Evolutionary conservation across 139 green algal genomes (phyloP).

Genomic region (Pycnococcus provasolii): DNA sequence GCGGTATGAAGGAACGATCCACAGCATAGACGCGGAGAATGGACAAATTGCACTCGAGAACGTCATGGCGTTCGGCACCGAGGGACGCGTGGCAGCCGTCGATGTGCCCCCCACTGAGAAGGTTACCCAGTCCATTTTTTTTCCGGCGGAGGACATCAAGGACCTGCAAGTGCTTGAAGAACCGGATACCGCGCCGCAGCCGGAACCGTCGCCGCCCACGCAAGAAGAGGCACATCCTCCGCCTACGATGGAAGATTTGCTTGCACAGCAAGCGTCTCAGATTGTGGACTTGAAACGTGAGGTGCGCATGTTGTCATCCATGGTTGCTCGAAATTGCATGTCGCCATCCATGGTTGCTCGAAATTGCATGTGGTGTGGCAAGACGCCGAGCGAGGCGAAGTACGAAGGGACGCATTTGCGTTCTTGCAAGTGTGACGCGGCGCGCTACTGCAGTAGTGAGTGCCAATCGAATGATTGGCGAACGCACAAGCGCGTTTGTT

Average conservation of each 20-base stretch:
- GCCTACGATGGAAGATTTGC: neutral
- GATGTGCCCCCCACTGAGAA: constrained; percentile 64
- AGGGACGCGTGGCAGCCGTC: constrained; percentile 43
- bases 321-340: no score
- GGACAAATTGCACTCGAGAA: constrained; percentile 69
- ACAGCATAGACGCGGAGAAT: constrained; percentile 76
- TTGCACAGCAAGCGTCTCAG: no score
- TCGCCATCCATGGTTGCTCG: no score
- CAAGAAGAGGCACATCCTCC: constrained; percentile 6
- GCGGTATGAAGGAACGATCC: constrained; percentile 80
- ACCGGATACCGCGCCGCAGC: neutral
- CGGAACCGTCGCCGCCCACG: neutral
- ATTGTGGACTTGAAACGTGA: no score
- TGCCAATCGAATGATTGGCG: no score
- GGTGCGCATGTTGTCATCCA: no score
- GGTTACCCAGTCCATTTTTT: constrained; percentile 87
- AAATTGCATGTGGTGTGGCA: no score
- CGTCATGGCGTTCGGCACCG: constrained; percentile 62
- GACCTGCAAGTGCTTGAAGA: constrained; percentile 25
- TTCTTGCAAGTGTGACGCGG: no score
- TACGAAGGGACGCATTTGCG: no score
- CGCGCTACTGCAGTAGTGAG: no score
- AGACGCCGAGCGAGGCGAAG: no score
- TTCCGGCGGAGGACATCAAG: constrained; percentile 82
- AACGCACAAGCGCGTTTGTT: no score